Base-by-base conservation (phyloP, 1,139 yeast species). In the Scheffersomyces parashehatae region DNA sequence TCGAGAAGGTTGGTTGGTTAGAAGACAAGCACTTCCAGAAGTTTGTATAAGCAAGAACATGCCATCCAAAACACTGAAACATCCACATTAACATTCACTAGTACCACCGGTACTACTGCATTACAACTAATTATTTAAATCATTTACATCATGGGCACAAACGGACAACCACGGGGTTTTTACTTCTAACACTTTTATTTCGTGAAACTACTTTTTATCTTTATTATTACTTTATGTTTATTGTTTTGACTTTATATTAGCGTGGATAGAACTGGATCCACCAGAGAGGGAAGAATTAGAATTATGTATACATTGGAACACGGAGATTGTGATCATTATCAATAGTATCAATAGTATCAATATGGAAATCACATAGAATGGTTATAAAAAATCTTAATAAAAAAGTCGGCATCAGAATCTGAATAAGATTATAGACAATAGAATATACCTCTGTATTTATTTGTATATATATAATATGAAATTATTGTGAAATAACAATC, bases 1-100 rank as follows among this genome's bases (percentile, higher is more conserved):
- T 83, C 64, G 98, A 93, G 66, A 87, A 85, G 66, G 96, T 88
- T 35, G 98, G 98, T 38, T 93, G 98, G 98, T 80, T 93, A 50
- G 80, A 88, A 28, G 97, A 91, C 65, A 73, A 73, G 36, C 81
- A 83, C 64, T 89, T 91, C 65, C 71, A 67, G 45, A 74, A 78
- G 62, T 83, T 64, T 59, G 59, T 67, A 45, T 64, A 48, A 49
- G 24, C 26, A n/a, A 29, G 14, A 29, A 29, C 32, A 29, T 14
- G 12, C 34, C 26, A 20, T 20, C 26, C 26, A 5, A 20, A 20
- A 20, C 26, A 20, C 26, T 6, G 7, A 6, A 20, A 20, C 26
- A 20, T 20, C 26, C 26, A 20, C 26, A 20, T 20, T 20, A 20
- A 20, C 26, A 20, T 20, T 20, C 26, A 20, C 26, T 20, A 20